These are phyloP conservation scores for Arabidopsis suecica DNA, from an alignment of 345 rosid genomes.

Conservation along the genomic window DNA sequence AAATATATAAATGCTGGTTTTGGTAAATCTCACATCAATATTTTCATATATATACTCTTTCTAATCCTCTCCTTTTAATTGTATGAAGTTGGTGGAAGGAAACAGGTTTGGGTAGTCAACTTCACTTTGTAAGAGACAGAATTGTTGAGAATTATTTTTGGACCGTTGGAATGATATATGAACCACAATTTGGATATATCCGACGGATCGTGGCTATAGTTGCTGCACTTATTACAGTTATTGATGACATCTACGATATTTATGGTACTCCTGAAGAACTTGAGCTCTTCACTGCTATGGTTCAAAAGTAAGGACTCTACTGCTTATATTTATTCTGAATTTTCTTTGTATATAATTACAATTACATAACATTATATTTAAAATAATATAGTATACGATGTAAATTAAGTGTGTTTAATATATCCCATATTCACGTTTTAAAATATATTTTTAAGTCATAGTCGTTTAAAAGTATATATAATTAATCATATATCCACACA, in stretches of 20 bases:
- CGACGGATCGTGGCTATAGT: slow-evolving; percentile 43
- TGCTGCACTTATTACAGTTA: slow-evolving; percentile 8
- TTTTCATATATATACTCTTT: not conserved
- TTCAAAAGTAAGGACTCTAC: slow-evolving; percentile 40
- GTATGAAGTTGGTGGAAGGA: slow-evolving; percentile 50
- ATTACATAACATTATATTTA: too few relatives aligned
- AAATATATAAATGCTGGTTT: not conserved
- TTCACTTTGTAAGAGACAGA: slow-evolving; percentile 48
- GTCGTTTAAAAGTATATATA: too few relatives aligned
- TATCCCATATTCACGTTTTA: too few relatives aligned
- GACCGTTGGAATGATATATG: slow-evolving; percentile 36
- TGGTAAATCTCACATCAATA: not conserved
- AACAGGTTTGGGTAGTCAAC: slow-evolving; percentile 30
- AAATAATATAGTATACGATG: too few relatives aligned
- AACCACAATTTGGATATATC: slow-evolving; percentile 36
- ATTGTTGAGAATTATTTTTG: slow-evolving; percentile 49
- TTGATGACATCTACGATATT: slow-evolving; percentile 49
- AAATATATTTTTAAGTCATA: too few relatives aligned
- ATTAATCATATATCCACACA: too few relatives aligned
- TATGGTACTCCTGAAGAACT: slow-evolving; percentile 53
- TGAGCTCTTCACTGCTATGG: slow-evolving; percentile 40
- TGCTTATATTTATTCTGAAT: not conserved
- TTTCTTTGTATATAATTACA: not conserved
- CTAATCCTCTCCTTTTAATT: not conserved
- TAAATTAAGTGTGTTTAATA: too few relatives aligned